Evolutionary conservation across 441 rosid species (phyloP).

Genomic region (Adansonia gregorii): DNA sequence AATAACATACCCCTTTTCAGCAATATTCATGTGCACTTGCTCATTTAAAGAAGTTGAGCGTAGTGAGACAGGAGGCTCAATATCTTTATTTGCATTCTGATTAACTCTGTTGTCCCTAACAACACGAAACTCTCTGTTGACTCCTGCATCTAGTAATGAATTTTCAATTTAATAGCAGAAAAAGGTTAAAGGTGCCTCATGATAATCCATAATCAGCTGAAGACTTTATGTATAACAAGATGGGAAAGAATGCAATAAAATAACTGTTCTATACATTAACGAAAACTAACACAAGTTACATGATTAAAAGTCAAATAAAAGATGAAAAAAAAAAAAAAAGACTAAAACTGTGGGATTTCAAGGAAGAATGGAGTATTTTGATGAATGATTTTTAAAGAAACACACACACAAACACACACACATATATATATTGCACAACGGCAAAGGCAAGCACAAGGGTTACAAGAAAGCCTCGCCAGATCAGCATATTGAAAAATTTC

Average conservation of each 20-base stretch:
- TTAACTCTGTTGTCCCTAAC: constrained; percentile 81
- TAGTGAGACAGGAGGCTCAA: constrained; percentile 44
- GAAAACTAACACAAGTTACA: neutral
- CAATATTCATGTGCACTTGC: constrained; percentile 33
- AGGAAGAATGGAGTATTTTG: neutral
- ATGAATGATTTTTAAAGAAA: neutral
- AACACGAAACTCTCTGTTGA: constrained; percentile 75
- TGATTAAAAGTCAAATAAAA: neutral
- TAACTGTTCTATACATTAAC: neutral
- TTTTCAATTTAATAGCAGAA: constrained; percentile 28
- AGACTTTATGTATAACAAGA: neutral
- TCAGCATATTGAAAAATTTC: neutral
- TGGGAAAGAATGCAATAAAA: neutral
- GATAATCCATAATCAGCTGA: constrained; percentile 2
- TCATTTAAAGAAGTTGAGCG: constrained; percentile 40
- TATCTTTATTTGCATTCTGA: constrained; percentile 45
- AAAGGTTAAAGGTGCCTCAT: constrained; percentile 12
- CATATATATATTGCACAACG: no score
- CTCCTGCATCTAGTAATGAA: constrained; percentile 45
- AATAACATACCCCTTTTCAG: constrained; percentile 56
- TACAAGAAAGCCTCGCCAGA: neutral
- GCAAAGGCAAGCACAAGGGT: neutral
- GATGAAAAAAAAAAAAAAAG: neutral
- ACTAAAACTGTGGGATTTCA: neutral
- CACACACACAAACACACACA: no score